Percentiles rank a stretch among this genome's conserved stretches.
Conservation (phyloP, 2,329 filamentous ascomycete genomes). For the Ceratocystis alfenasii region DNA sequence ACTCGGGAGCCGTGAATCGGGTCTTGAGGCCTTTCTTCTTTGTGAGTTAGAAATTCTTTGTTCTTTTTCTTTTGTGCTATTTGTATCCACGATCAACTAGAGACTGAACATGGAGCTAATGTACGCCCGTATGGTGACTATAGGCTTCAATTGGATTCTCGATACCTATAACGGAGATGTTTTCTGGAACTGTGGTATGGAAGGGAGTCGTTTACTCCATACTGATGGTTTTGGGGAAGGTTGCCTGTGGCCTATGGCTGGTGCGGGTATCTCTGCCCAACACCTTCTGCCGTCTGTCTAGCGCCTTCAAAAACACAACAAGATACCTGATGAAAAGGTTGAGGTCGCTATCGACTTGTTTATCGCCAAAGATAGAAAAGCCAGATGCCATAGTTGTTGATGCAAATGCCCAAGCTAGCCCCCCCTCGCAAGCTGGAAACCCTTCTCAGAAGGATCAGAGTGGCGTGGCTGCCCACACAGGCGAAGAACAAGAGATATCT, state of each 20-base stretch:
- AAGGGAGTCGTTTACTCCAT: slow-evolving; percentile 58
- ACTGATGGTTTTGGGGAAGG: slow-evolving; percentile 55
- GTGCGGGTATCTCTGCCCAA: slow-evolving; percentile 26
- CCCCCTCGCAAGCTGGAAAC: not conserved
- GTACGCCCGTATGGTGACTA: not conserved
- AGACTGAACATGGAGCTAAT: not conserved
- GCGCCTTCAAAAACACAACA: not conserved
- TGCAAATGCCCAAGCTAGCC: not conserved
- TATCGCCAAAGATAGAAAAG: not conserved
- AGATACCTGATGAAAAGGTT: not conserved
- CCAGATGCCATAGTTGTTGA: not conserved
- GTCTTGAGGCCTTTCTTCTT: slow-evolving; percentile 14
- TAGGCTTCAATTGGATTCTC: slow-evolving; percentile 12
- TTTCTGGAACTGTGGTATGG: slow-evolving; percentile 53
- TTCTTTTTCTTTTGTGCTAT: not conserved
- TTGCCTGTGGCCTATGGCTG: slow-evolving; percentile 49
- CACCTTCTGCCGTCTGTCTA: not conserved
- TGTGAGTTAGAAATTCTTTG: slow-evolving; percentile 2
- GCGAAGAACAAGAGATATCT: not conserved
- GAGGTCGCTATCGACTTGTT: not conserved
- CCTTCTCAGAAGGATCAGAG: not conserved
- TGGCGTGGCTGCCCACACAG: not conserved
- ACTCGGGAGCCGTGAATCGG: not conserved
- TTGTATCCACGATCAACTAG: not conserved
- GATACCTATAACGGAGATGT: slow-evolving; percentile 62